Evolutionary conservation across 495 filamentous ascomycete genomes (phyloP), one percentile per base, ranked within the genome.

Genomic region (Geoglossum glabrum): DNA sequence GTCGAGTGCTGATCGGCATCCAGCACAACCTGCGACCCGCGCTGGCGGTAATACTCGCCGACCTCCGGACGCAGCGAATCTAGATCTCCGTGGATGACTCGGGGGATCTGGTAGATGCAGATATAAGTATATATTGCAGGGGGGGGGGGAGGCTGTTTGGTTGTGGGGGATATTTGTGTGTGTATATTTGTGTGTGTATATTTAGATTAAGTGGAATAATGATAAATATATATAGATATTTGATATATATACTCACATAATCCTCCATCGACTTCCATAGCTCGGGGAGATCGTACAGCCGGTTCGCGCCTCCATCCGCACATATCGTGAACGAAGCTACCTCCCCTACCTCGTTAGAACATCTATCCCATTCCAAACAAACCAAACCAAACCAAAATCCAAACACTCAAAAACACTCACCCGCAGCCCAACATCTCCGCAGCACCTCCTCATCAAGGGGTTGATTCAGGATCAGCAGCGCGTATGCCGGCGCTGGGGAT

Each of bases 241-340:
- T 11, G 11, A 23, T 13, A 21, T 13, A 15, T 65, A 54, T 30
- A 25, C n/a, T 62, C 61, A 31, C 74, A 69, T 10, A 73, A n/a
- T n/a, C n/a, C n/a, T n/a, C n/a, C n/a, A n/a, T n/a, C n/a, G n/a
- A n/a, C n/a, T n/a, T n/a, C n/a, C n/a, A n/a, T n/a, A n/a, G n/a
- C n/a, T n/a, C n/a, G n/a, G n/a, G n/a, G n/a, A n/a, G 68, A 52
- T 89, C 80, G 60, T 83, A 79, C 33, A 95, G 74, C 13, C 76
- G 74, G 69, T 98, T 96, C 47, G 89, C 88, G 26, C 87, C 92
- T 36, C 92, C 92, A 72, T 98, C 92, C 27, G 87, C 92, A 61
- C 85, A 92, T 54, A 95, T 69, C 7, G 73, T 76, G 38, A 75
- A 71, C 21, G 66, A 67, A 51, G 82, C 81, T 85, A 52, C 46